Base-by-base conservation (phyloP, 73 alveolate genomes). In the Paramecium caudatum region DNA sequence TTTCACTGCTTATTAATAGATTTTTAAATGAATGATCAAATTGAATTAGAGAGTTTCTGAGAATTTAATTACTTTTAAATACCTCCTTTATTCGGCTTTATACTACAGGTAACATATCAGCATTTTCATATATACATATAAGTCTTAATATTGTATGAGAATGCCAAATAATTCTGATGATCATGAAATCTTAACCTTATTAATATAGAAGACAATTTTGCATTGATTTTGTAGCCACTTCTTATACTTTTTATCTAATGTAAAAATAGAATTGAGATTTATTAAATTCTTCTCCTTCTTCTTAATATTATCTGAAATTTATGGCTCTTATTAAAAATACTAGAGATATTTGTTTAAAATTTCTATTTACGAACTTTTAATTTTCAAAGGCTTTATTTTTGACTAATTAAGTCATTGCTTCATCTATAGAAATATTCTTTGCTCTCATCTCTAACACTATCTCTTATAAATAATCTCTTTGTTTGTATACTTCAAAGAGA, bases 311-410 rank as follows among this genome's bases (percentile, higher is more conserved):
- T 1, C 83, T 10, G 34, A 65, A 65, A 65, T 65, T 49, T 3
- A 65, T 65, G 0, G 47, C 33, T 10, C 83, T 0, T 3, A 65
- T 65, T 17, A 65, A 30, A 65, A 25, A 65, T 6, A 65, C 49
- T 13, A 65, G 15, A 3, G 83, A 65, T 2, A 65, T 65, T 65
- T 65, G 19, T 13, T 36, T 36, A 13, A 65, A 65, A 65, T 65
- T 65, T 33, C 83, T 65, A 65, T 65, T 65, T 9, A 65, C 39
- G n/a, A 65, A 65, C n/a, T 36, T 65, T 36, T 65, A 12, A 65
- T 43, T 65, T 15, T 65, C 83, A 65, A 65, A 65, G 2, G 83
- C 83, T 13, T 65, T 65, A 4, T 0, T 30, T 49, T 65, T 33
- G 6, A 65, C 83, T 23, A 65, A 65, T 65, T 25, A 8, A 3